Base-by-base conservation (phyloP, 805 yeast genomes). In the Metschnikowia kofuensis region DNA sequence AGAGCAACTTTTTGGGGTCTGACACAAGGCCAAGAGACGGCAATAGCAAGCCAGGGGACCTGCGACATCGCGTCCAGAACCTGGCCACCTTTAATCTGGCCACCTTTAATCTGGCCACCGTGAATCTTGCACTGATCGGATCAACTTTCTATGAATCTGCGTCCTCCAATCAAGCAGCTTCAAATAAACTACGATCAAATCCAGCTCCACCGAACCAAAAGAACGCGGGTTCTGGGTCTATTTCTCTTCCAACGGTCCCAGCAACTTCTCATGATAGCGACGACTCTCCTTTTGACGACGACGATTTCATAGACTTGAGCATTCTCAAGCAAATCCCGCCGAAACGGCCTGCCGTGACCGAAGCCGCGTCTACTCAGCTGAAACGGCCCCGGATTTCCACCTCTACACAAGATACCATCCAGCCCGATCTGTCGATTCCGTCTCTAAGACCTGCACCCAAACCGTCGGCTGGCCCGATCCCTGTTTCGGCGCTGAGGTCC, bases 251-350 rank as follows among this genome's bases (percentile, higher is more conserved):
- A 13, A 8, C 9, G 6, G 15, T 34, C 36, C 12, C 13, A 7
- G 15, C 36, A 13, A 13, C 15, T 34, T 13, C 34, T 13, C 36
- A 10, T 14, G 36, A 34, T 34, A 34, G 36, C 21, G 41, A 38
- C 41, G 41, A 38, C 40, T 26, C 26, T 16, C 37, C 27, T 11
- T 47, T 44, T 12, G 38, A 40, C 26, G 40, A 30, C n/a, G 45
- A 37, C 12, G 47, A 48, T 12, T 51, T 55, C 40, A 55, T 55
- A 15, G 55, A 55, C 38, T 42, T 51, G 29, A 36, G 41, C 11
- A 26, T 38, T 11, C 38, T 54, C 32, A 48, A 45, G 13, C 21
- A 42, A 13, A 38, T 44, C 2, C 43, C 21, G 21, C 27, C 36
- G 1, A 52, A 52, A 21, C 36, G 54, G n/a, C 45, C 30, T 7